Conservation (phyloP, 2,329 filamentous ascomycete species). For the Hansfordia pulvinata region DNA sequence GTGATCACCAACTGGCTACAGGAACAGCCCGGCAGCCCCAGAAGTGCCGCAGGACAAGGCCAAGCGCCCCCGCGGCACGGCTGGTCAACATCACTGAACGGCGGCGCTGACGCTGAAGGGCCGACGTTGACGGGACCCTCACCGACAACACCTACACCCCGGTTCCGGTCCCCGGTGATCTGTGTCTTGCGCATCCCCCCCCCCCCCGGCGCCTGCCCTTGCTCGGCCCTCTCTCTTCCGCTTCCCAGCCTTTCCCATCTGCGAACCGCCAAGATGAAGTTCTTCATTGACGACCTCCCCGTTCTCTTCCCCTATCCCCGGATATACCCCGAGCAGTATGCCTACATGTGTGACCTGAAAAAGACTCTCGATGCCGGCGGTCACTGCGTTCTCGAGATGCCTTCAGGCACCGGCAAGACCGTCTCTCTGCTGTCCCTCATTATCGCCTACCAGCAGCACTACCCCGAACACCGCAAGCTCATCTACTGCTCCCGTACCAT, state of each 20-base stretch:
- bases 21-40: too few relatives aligned
- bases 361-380: constrained; percentile 84
- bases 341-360: constrained; percentile 77
- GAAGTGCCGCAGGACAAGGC: too few relatives aligned
- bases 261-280: constrained; percentile 47
- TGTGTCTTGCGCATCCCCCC: too few relatives aligned
- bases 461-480: constrained; percentile 85
- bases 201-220: constrained; percentile 8
- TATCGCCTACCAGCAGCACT: constrained; percentile 89
- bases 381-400: constrained; percentile 97
- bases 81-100: too few relatives aligned
- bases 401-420: constrained; percentile 95
- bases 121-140: too few relatives aligned
- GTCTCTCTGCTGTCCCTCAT: constrained; percentile 91
- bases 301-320: constrained; percentile 26
- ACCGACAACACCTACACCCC: too few relatives aligned
- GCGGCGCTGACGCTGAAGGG: too few relatives aligned
- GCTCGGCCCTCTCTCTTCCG: constrained; percentile 2
- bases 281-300: constrained; percentile 53
- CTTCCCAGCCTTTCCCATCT: background rate
- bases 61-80: too few relatives aligned
- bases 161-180: too few relatives aligned
- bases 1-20: too few relatives aligned
- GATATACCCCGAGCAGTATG: constrained; percentile 51
- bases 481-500: constrained; percentile 99